phyloP scores from a whole-genome alignment of 2,329 filamentous ascomycete species.

The Colletotrichum truncatum region DNA sequence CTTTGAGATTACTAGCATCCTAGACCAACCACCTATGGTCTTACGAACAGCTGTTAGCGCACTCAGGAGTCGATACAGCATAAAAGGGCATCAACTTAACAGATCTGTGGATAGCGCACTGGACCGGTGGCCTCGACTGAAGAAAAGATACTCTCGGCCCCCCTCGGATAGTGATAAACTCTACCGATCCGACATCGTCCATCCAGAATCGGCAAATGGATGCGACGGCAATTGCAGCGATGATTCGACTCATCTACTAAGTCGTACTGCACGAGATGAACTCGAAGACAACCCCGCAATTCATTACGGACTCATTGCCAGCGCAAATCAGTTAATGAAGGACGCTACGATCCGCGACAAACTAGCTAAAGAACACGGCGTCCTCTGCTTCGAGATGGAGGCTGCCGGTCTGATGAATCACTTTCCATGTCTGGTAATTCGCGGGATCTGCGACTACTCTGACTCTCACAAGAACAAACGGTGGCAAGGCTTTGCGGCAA shows the following conservation, averaged over 20 bases:
- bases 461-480: conserved; percentile 48
- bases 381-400: conserved; percentile 46
- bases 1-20: conserved; percentile 28
- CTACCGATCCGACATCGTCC: not conserved
- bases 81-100: conserved; percentile 29
- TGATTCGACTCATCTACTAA: not conserved
- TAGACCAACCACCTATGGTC: conserved; percentile 31
- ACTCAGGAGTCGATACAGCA: conserved; percentile 12
- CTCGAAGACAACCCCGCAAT: not conserved
- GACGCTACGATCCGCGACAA: conserved; percentile 26
- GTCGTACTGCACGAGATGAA: not conserved
- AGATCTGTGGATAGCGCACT: not conserved
- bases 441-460: conserved; percentile 50
- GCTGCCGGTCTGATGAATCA: conserved; percentile 38
- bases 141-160: not conserved
- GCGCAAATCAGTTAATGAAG: conserved; percentile 32
- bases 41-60: conserved; percentile 27
- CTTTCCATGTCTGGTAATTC: conserved; percentile 46
- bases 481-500: conserved; percentile 48
- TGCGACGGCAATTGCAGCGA: not conserved
- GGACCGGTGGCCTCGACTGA: not conserved
- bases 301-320: conserved; percentile 31
- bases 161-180: not conserved
- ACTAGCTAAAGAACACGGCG: conserved; percentile 25
- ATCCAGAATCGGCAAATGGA: not conserved